Conservation (phyloP, 2,329 filamentous ascomycete species). For the Rasamsonia emersonii region DNA sequence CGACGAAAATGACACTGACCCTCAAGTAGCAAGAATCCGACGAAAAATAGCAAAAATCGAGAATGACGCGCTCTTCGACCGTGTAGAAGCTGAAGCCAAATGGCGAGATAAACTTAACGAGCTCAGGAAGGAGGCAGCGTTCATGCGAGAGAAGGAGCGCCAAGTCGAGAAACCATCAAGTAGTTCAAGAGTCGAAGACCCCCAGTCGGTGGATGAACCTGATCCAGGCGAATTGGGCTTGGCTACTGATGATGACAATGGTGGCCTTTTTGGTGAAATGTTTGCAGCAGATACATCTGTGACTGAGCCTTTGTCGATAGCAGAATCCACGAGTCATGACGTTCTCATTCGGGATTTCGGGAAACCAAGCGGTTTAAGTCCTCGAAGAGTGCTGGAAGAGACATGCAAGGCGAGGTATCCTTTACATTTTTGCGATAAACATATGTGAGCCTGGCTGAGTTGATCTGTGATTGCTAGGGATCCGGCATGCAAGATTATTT, state of each 20-base stretch:
- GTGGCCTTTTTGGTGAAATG: constrained; percentile 49
- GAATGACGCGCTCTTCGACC: constrained; percentile 68
- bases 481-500: constrained; percentile 56
- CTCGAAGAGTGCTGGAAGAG: constrained; percentile 71
- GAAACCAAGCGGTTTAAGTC: constrained; percentile 67
- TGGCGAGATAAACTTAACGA: constrained; percentile 55
- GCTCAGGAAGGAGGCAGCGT: constrained; percentile 52
- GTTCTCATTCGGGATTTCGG: constrained; percentile 73
- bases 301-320: constrained; percentile 35
- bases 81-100: constrained; percentile 52
- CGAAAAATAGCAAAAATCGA: constrained; percentile 71
- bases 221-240: constrained; percentile 14
- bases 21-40: constrained; percentile 56
- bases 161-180: constrained; percentile 39
- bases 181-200: constrained; percentile 11
- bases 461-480: constrained; percentile 46
- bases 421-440: neutral
- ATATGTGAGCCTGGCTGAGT: neutral
- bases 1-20: constrained; percentile 15
- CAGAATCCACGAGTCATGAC: constrained; percentile 14
- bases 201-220: constrained; percentile 9
- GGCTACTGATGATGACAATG: constrained; percentile 33
- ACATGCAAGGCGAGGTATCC: constrained; percentile 67
- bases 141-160: constrained; percentile 28
- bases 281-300: constrained; percentile 40